Conservation (phyloP, 352 stramenopile species). For the Blastocystis sp. region DNA sequence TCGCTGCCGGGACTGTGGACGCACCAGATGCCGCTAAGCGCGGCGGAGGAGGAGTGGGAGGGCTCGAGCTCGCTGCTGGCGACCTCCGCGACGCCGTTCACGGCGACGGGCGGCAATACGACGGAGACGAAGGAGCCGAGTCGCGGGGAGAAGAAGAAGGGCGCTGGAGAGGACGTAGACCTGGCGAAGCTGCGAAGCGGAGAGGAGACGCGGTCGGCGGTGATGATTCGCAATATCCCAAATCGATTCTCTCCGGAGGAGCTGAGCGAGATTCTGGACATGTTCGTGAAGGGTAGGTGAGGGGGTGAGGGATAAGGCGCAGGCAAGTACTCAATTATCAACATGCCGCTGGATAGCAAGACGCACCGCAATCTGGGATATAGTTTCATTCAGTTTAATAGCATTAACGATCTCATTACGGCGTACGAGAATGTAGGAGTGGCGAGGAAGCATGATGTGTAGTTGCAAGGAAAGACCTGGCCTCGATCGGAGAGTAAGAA, state of each 20-base stretch:
- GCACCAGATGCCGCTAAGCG: neutral
- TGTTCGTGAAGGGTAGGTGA: neutral
- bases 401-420: constrained; percentile 34
- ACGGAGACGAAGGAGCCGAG: neutral
- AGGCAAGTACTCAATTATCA: constrained; percentile 53
- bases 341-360: constrained; percentile 53
- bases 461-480: constrained; percentile 52
- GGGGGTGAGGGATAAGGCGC: neutral
- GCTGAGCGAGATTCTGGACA: constrained; percentile 30
- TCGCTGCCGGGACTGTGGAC: neutral
- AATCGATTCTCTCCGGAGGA: constrained; percentile 40
- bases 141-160: constrained; percentile 45
- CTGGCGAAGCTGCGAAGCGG: constrained; percentile 45
- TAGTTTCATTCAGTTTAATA: constrained; percentile 56
- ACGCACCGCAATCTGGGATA: constrained; percentile 53
- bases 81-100: neutral
- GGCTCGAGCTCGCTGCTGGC: too few relatives aligned
- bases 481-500: constrained; percentile 43
- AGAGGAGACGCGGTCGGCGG: constrained; percentile 48
- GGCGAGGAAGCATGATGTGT: neutral
- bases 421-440: constrained; percentile 27
- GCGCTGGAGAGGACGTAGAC: constrained; percentile 32
- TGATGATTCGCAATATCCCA: constrained; percentile 56
- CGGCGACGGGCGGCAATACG: too few relatives aligned
- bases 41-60: too few relatives aligned